Evolutionary conservation across 192 early-diverging fungal genomes (phyloP), one percentile per base, ranked within the genome.

Genomic region (Oehlia diaphana): DNA sequence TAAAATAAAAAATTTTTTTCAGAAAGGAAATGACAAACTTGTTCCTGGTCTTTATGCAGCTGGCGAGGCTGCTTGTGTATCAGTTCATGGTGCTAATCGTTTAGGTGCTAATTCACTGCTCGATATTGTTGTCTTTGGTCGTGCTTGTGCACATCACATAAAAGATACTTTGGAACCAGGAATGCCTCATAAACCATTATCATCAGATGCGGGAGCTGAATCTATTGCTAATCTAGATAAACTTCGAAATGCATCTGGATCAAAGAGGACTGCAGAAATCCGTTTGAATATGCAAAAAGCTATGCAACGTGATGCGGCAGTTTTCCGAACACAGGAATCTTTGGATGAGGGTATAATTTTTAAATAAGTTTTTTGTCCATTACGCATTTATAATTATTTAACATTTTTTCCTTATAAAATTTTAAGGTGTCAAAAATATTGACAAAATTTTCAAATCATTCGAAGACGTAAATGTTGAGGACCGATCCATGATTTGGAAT

Each of bases 11-110:
- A 10, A 12, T 3, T 3, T 4, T 47, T 70, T 61, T 74, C 23
- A 79, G 79, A 91, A 95, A 72, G 97, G 97, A 78, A 90, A 94
- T 74, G 96, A 99, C 81, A 83, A 91, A 71, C 86, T 97, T 75
- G 96, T 99, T n/a, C 95, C 95, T 74, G 98, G 98, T 28, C 91
- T 99, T 75, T 99, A 99, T 83, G 98, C 98, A 76, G 98, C 96
- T 72, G 98, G 98, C 81, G 98, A 98, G 87, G 95, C 96, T 31
- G 98, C 95, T 67, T 97, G 93, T 86, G 98, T 98, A 50, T 98
- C 96, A 44, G 98, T 99, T 37, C 98, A 99, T 87, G 98, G 98
- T 61, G 98, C 98, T 77, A 99, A 98, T 91, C 94, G 96, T 77
- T 88, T 99, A 64, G 96, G 96, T 63, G 96, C 96, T 85, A 99